phyloP scores from a whole-genome alignment of 1,284 basidiomycete genomes.

The Dichomitus squalens region DNA sequence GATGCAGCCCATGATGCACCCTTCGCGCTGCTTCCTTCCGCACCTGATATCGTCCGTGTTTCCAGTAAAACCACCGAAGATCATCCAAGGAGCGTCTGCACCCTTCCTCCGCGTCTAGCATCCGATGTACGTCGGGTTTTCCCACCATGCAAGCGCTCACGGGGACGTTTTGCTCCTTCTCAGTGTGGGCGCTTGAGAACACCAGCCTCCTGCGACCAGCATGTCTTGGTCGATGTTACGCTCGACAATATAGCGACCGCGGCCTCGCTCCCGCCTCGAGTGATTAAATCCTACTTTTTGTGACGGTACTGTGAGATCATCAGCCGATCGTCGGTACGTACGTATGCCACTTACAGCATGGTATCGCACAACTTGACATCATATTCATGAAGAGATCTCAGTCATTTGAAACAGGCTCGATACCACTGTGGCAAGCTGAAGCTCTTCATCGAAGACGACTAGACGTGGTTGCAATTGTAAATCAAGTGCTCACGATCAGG shows the following conservation, averaged over 20 bases:
- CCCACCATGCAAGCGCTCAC: constrained; percentile 1
- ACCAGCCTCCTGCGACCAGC: neutral
- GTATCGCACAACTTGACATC: neutral
- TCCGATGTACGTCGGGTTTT: constrained; percentile 12
- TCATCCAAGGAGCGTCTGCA: neutral
- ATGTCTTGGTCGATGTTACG: neutral
- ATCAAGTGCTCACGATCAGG: neutral
- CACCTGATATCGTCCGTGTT: neutral
- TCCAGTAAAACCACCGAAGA: neutral
- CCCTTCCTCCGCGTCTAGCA: neutral
- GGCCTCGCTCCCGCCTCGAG: no score
- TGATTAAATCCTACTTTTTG: neutral
- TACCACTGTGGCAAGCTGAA: no score
- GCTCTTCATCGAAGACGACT: no score
- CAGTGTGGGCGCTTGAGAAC: constrained; percentile 12
- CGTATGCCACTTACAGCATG: neutral
- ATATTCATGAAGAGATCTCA: neutral
- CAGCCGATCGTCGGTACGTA: neutral
- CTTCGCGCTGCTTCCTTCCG: neutral
- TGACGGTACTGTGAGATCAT: neutral
- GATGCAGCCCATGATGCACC: neutral
- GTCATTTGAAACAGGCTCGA: neutral
- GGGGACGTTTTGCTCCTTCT: constrained; percentile 1
- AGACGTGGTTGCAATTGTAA: no score
- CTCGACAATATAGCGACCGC: no score